Evolutionary conservation across 306 rosid species (phyloP).

Genomic region (Trichosanthes cucumerina): DNA sequence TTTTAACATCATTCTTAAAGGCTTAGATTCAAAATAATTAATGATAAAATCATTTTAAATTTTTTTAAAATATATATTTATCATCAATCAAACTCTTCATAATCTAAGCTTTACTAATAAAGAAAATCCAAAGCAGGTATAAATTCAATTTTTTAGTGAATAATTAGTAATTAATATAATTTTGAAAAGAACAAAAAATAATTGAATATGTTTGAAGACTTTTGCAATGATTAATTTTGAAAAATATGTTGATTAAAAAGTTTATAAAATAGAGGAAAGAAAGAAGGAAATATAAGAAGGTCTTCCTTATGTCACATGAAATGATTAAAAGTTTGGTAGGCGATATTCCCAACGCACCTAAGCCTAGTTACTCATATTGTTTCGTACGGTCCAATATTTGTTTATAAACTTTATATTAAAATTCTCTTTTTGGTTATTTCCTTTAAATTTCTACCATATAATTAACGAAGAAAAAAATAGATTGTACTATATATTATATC

Average conservation of each 20-base stretch:
- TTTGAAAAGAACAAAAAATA: neutral
- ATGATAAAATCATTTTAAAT: too few species aligned
- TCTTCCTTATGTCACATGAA: constrained; percentile 2
- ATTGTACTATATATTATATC: too few species aligned
- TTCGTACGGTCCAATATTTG: neutral
- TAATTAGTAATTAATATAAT: neutral
- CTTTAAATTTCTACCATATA: neutral
- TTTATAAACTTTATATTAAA: neutral
- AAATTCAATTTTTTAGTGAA: neutral
- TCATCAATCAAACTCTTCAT: too few species aligned
- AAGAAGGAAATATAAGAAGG: neutral
- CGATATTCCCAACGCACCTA: constrained; percentile 5
- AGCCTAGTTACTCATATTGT: neutral
- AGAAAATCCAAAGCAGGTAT: neutral
- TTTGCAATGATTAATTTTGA: neutral
- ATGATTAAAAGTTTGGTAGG: constrained; percentile 8
- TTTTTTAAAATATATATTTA: too few species aligned
- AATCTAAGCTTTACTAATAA: too few species aligned
- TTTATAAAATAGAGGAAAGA: neutral
- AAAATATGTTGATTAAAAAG: neutral
- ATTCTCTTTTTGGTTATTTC: neutral
- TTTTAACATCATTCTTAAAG: too few species aligned
- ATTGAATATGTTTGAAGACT: neutral
- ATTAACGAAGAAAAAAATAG: neutral
- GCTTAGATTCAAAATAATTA: too few species aligned